A percentile compares a stretch with the other conserved stretches of the same genome.
Conservation (phyloP, 2,329 filamentous ascomycete species). For the Calonectria pseudoreteaudii region DNA sequence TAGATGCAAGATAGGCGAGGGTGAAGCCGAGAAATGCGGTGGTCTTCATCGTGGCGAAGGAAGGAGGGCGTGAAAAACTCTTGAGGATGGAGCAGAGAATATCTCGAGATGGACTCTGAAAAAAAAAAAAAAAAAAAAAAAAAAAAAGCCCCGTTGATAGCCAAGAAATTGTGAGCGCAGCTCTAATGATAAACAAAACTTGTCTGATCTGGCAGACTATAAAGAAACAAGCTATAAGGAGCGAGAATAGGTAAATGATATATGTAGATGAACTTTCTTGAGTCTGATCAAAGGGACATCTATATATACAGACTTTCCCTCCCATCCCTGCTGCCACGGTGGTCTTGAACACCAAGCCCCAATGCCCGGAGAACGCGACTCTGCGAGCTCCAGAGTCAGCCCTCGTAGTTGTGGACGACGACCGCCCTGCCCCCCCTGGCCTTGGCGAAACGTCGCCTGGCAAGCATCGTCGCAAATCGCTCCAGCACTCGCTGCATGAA, state of each 20-base stretch:
- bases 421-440: too few relatives aligned
- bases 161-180: slow-evolving; percentile 19
- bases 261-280: background rate
- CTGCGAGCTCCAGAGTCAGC: background rate
- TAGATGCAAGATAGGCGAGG: slow-evolving; percentile 32
- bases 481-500: background rate
- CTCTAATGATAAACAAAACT: background rate
- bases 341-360: too few relatives aligned
- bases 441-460: background rate
- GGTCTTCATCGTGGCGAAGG: slow-evolving; percentile 39
- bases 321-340: background rate
- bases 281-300: background rate
- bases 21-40: slow-evolving; percentile 29
- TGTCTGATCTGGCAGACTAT: background rate
- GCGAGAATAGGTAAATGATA: background rate
- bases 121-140: background rate
- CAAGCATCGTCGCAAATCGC: background rate
- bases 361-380: background rate
- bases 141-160: background rate
- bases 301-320: background rate
- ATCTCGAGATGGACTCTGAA: background rate
- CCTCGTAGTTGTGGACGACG: background rate
- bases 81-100: slow-evolving; percentile 7
- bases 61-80: slow-evolving; percentile 1
- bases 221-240: background rate